A percentile compares a stretch with the other conserved stretches of the same genome.
These are phyloP conservation scores for Glycine soja DNA, from an alignment of 306 rosid species.

Conservation along the genomic window DNA sequence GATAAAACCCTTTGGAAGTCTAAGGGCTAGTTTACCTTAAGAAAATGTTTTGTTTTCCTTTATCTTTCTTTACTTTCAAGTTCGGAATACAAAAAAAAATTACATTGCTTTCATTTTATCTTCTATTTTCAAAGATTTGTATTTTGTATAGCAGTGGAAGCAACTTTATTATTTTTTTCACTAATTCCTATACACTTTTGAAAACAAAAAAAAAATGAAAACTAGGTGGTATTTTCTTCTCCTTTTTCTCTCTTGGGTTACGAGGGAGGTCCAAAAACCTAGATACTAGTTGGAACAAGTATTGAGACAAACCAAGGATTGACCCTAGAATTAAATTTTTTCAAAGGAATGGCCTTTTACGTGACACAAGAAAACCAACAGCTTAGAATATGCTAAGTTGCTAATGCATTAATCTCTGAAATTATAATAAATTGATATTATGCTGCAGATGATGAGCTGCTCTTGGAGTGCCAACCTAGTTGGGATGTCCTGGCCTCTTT, in stretches of 20 bases:
- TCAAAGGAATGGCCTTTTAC: not conserved
- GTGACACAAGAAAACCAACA: not conserved
- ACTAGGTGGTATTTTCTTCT: not conserved
- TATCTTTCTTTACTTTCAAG: not conserved
- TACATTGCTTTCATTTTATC: not conserved
- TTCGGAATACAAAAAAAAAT: not conserved
- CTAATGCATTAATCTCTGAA: not conserved
- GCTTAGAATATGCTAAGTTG: constrained; percentile 11
- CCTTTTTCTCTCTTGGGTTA: too few relatives aligned
- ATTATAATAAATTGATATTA: too few relatives aligned
- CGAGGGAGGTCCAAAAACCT: too few relatives aligned
- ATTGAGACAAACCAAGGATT: not conserved
- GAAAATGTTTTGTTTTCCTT: not conserved
- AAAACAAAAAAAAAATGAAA: too few relatives aligned
- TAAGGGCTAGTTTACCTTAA: not conserved
- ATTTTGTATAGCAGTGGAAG: too few relatives aligned
- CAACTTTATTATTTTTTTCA: not conserved
- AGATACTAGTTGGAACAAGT: not conserved
- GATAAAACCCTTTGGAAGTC: not conserved
- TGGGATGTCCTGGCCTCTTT: too few relatives aligned
- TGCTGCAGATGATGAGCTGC: too few relatives aligned
- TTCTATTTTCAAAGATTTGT: not conserved
- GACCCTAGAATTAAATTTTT: not conserved
- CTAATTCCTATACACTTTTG: not conserved
- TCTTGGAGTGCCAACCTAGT: too few relatives aligned